Evolutionary conservation across 768 basidiomycete species (phyloP), one percentile per base, ranked within the genome.

Genomic region (Boletus tomentosulus): DNA sequence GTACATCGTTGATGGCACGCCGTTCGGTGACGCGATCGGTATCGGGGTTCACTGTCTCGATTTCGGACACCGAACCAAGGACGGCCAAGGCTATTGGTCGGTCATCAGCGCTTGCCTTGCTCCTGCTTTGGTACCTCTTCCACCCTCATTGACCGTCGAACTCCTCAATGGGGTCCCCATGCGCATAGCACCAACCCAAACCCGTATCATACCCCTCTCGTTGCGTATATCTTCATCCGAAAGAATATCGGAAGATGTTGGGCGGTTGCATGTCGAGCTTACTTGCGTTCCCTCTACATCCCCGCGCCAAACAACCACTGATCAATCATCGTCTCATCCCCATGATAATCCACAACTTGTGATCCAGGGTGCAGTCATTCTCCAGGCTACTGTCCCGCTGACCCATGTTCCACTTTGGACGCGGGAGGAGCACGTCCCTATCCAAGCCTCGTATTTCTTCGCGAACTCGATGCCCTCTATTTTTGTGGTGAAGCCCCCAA

Each of bases 1-100:
- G 34, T 83, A 92, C 66, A 85, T 93, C 57, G 74, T 93, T 1
- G 80, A 83, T 53, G 92, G 92, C 0, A 81, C 77, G 61, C 78
- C 88, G 0, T 88, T 92, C 62, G 92, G 92, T 3, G 68, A 82
- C 27, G 82, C 81, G 6, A 46, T 89, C 3, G 89, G 89, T 2
- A 57, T 94, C 3, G 86, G 79, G 1, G 53, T 90, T 15, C 78
- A 80, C 35, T 82, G 78, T 58, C 55, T 67, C 11, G 65, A 69
- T 58, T 60, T 63, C 28, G 53, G 52, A 27, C 34, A 1, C 15
- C 9, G 2, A 39, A 19, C 15, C 4, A 41, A 38, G 6, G 48
- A 51, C 11, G 38, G 35, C 3, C 67, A 73, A 15, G 76, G 74
- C 15, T 82, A 79, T 78, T 87, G 85, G 83, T 80, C 75, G 1